Evolutionary conservation across 352 stramenopile species (phyloP), one percentile per base, ranked within the genome.

Genomic region (Globisporangium parvum): DNA sequence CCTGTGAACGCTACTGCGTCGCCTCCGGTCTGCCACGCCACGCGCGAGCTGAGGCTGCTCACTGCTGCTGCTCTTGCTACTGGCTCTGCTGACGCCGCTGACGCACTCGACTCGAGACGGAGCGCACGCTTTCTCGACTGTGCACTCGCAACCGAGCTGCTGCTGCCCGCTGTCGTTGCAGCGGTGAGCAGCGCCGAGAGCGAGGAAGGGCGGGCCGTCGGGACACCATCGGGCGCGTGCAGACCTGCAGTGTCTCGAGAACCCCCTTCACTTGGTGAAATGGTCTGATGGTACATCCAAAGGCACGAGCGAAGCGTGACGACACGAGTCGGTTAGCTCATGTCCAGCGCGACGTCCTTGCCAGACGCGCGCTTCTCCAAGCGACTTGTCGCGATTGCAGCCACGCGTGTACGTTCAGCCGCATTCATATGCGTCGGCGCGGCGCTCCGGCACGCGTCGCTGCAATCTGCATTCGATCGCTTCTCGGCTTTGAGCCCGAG

Each of bases 251-350:
- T 35, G 51, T 62, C 62, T 70, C 56, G 66, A 72, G 55, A 55
- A 67, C 56, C 67, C 59, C 69, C 63, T 67, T 65, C 66, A 57
- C 58, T 66, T 49, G 59, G 52, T 60, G 68, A 56, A 65, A 67
- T 58, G 48, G 60, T 77, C 68, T 77, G 57, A 12, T 12, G 31
- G 6, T 15, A 44, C 39, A n/a, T 8, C 6, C 39, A 44, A 8
- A 41, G 5, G 17, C 37, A 44, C 1, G 18, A 20, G 15, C 15
- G 18, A 37, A 2, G 37, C 5, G 44, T 4, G 50, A 35, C 33
- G 45, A 59, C 10, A 47, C 20, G 20, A 39, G 26, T n/a, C 15
- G 17, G 17, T 47, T 17, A 41, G n/a, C n/a, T n/a, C n/a, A n/a
- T n/a, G n/a, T n/a, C n/a, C n/a, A n/a, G n/a, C n/a, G n/a, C n/a